These are phyloP conservation scores for Cupressus sempervirens DNA, from an alignment of 75 land plant species.

Conservation along the genomic window DNA sequence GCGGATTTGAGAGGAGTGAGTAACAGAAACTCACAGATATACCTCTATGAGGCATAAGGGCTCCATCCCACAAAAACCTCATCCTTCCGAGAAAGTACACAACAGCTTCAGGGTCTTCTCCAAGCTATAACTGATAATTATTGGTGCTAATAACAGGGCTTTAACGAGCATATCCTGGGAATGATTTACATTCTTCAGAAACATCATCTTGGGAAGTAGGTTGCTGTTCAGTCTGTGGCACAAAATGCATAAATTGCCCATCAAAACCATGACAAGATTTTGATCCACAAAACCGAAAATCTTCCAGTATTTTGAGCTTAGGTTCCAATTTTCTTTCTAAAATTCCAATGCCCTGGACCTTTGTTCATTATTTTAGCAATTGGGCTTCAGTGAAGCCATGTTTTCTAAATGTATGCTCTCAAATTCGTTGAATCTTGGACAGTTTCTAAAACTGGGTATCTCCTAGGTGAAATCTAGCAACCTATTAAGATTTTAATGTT, in stretches of 20 bases:
- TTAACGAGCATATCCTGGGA: conserved; percentile 10
- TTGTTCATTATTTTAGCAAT: no score
- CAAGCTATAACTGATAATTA: conserved; percentile 24
- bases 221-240: background rate
- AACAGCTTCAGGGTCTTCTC: conserved; percentile 16
- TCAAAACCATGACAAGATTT: no score
- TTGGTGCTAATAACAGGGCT: conserved; percentile 17
- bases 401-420: no score
- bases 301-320: no score
- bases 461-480: no score
- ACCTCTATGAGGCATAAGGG: conserved; percentile 9
- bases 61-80: conserved; percentile 15
- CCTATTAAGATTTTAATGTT: no score
- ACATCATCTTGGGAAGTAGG: background rate
- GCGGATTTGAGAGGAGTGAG: conserved; percentile 15
- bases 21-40: background rate
- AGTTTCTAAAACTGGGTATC: no score
- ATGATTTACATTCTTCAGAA: conserved; percentile 12
- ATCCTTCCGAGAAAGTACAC: conserved; percentile 20
- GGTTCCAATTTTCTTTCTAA: no score
- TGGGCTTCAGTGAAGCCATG: no score
- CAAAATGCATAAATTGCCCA: background rate
- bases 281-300: no score
- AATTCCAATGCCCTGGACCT: no score
- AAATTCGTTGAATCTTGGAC: no score